Percentiles rank a stretch among this genome's conserved stretches.
phyloP scores from a whole-genome alignment of 2,329 filamentous ascomycete species.

The Diplodia mutila region DNA sequence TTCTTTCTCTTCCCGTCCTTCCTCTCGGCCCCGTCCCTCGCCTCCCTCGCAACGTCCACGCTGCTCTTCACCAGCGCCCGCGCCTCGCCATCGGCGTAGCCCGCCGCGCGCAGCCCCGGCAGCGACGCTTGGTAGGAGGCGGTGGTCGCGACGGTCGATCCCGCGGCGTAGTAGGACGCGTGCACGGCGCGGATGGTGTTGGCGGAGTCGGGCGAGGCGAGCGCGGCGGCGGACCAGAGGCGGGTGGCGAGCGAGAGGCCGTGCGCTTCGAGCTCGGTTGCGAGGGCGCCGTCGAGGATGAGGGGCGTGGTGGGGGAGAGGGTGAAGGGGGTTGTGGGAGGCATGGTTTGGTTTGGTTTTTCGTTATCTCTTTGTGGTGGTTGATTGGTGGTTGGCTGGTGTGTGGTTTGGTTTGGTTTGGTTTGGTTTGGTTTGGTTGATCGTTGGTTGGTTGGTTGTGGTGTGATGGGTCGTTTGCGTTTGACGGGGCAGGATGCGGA shows the following conservation, averaged over 20 bases:
- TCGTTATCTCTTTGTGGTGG: too few species aligned
- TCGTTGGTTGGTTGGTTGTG: neutral
- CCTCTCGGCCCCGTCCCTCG: neutral
- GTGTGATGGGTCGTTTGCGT: neutral
- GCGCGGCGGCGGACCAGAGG: conserved; percentile 51
- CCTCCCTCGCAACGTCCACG: neutral
- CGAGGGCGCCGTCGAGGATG: conserved; percentile 52
- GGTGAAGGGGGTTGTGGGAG: neutral
- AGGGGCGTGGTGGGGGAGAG: conserved; percentile 28
- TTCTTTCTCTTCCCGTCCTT: neutral
- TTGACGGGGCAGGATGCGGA: neutral
- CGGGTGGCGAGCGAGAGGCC: conserved; percentile 49
- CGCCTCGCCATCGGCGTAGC: neutral
- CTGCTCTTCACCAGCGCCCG: conserved; percentile 14
- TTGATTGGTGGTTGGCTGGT: too few species aligned
- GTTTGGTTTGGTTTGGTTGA: neutral
- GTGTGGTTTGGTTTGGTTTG: too few species aligned
- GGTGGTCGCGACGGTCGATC: conserved; percentile 53
- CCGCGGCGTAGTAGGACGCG: conserved; percentile 49
- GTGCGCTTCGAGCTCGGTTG: conserved; percentile 50
- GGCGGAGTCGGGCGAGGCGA: conserved; percentile 42
- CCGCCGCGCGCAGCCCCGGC: conserved; percentile 45
- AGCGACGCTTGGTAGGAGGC: conserved; percentile 53
- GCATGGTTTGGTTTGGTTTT: neutral
- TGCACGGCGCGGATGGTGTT: conserved; percentile 49